These are phyloP conservation scores for Trypanosoma cruzi DNA, from an alignment of 208 protist species.

Conservation along the genomic window DNA sequence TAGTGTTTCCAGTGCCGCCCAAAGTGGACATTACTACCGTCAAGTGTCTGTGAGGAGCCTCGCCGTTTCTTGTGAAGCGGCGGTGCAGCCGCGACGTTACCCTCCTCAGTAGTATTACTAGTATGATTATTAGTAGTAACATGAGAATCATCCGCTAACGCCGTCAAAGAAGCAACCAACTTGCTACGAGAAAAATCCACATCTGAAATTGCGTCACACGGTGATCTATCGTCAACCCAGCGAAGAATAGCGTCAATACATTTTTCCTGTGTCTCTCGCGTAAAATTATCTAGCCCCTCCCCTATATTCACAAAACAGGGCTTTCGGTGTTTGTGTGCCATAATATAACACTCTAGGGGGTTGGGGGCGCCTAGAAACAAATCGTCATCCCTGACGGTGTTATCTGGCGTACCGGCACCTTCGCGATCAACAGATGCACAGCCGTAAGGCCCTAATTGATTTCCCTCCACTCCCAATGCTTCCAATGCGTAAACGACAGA, in stretches of 20 bases:
- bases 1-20: slow-evolving; percentile 19
- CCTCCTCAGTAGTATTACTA: background rate
- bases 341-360: slow-evolving; percentile 17
- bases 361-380: background rate
- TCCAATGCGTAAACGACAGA: slow-evolving; percentile 25
- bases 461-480: background rate
- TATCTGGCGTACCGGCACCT: background rate
- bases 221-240: slow-evolving; percentile 14
- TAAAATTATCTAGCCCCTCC: background rate
- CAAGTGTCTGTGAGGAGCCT: background rate
- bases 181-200: slow-evolving; percentile 8
- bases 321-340: background rate
- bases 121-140: background rate
- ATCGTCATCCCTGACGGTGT: background rate
- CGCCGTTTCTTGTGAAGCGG: background rate
- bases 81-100: background rate
- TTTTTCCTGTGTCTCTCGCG: slow-evolving; percentile 1
- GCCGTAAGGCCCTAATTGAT: slow-evolving; percentile 5
- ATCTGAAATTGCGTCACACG: background rate
- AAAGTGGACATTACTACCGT: background rate
- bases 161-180: slow-evolving; percentile 2
- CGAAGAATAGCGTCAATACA: slow-evolving; percentile 26
- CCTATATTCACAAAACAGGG: background rate
- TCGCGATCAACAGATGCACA: background rate
- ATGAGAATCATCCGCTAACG: background rate